Evolutionary conservation across 1,284 basidiomycete species (phyloP).

Genomic region (Anthracocystis walkeri): DNA sequence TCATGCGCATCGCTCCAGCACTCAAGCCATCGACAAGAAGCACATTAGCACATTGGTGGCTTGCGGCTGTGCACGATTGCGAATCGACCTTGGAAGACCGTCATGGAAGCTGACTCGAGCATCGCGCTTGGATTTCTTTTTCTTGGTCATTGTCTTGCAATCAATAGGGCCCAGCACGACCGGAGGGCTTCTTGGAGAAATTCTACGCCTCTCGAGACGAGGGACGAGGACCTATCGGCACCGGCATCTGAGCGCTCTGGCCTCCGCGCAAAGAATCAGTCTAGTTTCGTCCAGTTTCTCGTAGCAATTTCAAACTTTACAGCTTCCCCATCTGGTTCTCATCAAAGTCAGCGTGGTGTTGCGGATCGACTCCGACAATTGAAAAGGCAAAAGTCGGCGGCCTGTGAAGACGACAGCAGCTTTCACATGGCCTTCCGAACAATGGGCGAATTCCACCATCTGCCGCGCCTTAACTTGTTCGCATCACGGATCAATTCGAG

Average conservation of each 20-base stretch:
- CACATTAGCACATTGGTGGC: too few species aligned
- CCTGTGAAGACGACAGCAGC: neutral
- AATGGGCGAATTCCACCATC: neutral
- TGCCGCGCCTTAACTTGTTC: neutral
- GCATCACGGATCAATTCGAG: neutral
- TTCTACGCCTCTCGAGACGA: conserved; percentile 76
- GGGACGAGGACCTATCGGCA: conserved; percentile 58
- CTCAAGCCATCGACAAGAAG: too few species aligned
- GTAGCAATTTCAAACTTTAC: conserved; percentile 25
- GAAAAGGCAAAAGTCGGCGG: neutral
- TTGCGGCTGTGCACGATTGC: neutral
- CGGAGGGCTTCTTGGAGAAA: conserved; percentile 81
- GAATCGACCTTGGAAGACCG: neutral
- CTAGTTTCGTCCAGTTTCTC: conserved; percentile 7
- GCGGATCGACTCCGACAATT: neutral
- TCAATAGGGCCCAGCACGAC: conserved; percentile 65
- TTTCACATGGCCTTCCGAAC: neutral
- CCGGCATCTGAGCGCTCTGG: conserved; percentile 38
- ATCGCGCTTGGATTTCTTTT: conserved; percentile 8
- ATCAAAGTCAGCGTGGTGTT: neutral
- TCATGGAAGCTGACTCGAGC: conserved; percentile 12
- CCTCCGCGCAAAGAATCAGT: neutral
- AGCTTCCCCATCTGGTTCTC: neutral
- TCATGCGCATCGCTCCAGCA: too few species aligned
- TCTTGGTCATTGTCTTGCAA: neutral